Evolutionary conservation across 106 monocot species (phyloP).

Genomic region (Hemerocallis citrina): DNA sequence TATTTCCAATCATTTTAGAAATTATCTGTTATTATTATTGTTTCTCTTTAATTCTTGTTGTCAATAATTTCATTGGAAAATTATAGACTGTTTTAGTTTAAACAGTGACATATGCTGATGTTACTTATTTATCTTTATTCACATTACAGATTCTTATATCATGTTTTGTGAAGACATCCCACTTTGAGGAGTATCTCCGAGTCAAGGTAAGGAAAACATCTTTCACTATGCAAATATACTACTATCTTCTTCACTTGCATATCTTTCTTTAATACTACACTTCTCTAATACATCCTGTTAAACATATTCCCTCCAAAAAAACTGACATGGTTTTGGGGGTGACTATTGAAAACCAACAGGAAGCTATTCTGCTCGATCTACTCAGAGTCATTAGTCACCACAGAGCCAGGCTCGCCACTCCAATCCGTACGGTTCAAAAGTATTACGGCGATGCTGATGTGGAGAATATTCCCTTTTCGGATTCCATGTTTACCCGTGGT

Average conservation of each 20-base stretch:
- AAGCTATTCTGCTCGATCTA: slow-evolving; percentile 78
- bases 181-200: slow-evolving; percentile 89
- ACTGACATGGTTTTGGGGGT: background rate
- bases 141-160: slow-evolving; percentile 85
- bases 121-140: background rate
- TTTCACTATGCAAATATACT: background rate
- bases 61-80: too few species aligned
- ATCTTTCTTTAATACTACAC: background rate
- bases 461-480: slow-evolving; percentile 69
- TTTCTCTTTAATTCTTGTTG: background rate
- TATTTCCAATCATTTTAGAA: too few species aligned
- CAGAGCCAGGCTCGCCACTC: slow-evolving; percentile 85
- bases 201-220: slow-evolving; percentile 55
- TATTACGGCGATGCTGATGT: slow-evolving; percentile 55
- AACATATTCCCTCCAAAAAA: background rate
- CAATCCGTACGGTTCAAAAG: slow-evolving; percentile 91
- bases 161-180: slow-evolving; percentile 96
- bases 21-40: background rate
- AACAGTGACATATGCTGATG: background rate
- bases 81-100: background rate
- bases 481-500: slow-evolving; percentile 36
- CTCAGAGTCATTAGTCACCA: slow-evolving; percentile 91
- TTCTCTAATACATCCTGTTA: background rate
- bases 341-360: slow-evolving; percentile 29
- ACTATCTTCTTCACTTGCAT: background rate